Percentiles rank a stretch among this genome's conserved stretches.
Conservation (phyloP, 2,329 filamentous ascomycete species). For the Ambrosiella beaveri region DNA sequence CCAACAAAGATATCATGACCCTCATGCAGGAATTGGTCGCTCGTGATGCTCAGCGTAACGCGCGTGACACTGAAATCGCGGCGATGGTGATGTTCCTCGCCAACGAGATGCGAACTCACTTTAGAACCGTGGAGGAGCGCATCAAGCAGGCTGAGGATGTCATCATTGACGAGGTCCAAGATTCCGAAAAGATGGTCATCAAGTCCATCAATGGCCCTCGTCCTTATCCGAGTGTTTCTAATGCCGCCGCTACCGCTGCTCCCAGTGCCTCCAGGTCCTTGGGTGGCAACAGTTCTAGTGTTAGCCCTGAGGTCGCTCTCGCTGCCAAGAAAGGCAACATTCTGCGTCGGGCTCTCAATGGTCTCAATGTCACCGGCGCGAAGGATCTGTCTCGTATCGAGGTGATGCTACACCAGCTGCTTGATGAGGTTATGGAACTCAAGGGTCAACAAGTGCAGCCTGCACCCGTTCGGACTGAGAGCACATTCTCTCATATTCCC, state of each 20-base stretch:
- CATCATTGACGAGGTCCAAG: slow-evolving; percentile 73
- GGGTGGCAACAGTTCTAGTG: slow-evolving; percentile 21
- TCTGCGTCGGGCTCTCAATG: slow-evolving; percentile 86
- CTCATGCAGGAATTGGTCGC: slow-evolving; percentile 98
- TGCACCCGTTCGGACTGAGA: slow-evolving; percentile 31
- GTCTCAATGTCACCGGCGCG: slow-evolving; percentile 69
- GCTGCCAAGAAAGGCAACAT: slow-evolving; percentile 75
- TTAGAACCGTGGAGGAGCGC: slow-evolving; percentile 86
- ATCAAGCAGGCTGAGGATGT: slow-evolving; percentile 79
- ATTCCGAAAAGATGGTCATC: slow-evolving; percentile 71
- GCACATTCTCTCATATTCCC: slow-evolving; percentile 49
- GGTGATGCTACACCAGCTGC: slow-evolving; percentile 78
- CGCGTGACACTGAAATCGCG: slow-evolving; percentile 88
- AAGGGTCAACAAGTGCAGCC: slow-evolving; percentile 35
- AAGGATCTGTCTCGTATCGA: slow-evolving; percentile 81
- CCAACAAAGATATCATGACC: slow-evolving; percentile 91
- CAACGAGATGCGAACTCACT: slow-evolving; percentile 90
- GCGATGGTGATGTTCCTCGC: slow-evolving; percentile 86
- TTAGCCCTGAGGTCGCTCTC: slow-evolving; percentile 33
- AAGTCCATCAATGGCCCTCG: slow-evolving; percentile 72
- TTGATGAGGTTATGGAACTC: slow-evolving; percentile 77
- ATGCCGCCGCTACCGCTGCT: slow-evolving; percentile 20
- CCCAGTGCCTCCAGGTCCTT: slow-evolving; percentile 32
- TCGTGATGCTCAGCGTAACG: slow-evolving; percentile 87
- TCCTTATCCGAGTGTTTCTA: slow-evolving; percentile 49